Conservation (phyloP, 139 green algal genomes). For the Chlamydomonas schloesseri region DNA sequence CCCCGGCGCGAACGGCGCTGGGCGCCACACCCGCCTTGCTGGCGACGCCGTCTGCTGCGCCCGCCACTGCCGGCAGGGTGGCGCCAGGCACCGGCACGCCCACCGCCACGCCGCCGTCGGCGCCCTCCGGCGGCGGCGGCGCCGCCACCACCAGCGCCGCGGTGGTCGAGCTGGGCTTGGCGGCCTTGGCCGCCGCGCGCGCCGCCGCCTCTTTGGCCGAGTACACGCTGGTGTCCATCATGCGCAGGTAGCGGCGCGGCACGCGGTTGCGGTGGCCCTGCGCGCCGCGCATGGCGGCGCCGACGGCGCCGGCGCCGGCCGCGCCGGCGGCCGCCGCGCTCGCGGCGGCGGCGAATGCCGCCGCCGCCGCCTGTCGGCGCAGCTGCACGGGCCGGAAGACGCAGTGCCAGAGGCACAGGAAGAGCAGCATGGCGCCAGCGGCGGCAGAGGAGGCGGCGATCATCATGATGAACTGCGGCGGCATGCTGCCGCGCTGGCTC, state of each 20-base stretch:
- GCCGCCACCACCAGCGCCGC: too few species aligned
- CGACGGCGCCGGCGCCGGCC: neutral
- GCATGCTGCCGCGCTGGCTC: neutral
- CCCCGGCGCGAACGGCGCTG: too few species aligned
- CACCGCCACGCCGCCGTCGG: too few species aligned
- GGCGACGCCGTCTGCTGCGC: too few species aligned
- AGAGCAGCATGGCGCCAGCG: slow-evolving; percentile 40
- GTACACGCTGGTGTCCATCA: slow-evolving; percentile 33
- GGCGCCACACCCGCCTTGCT: too few species aligned
- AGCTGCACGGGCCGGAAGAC: slow-evolving; percentile 43
- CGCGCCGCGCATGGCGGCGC: neutral
- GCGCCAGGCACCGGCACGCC: too few species aligned
- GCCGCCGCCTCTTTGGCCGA: neutral
- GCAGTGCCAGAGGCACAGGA: slow-evolving; percentile 47
- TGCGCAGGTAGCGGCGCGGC: slow-evolving; percentile 41
- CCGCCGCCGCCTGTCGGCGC: slow-evolving; percentile 13
- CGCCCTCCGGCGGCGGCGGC: too few species aligned
- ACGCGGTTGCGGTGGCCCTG: slow-evolving; percentile 13
- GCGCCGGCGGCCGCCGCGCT: neutral
- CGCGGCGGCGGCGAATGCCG: slow-evolving; percentile 2
- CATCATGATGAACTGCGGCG: slow-evolving; percentile 48
- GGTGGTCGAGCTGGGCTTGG: too few species aligned
- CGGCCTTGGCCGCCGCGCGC: neutral
- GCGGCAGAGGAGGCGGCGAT: slow-evolving; percentile 32
- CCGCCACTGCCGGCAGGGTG: too few species aligned